These are phyloP conservation scores for Tothia fuscella DNA, from an alignment of 2,329 filamentous ascomycete genomes.

Conservation along the genomic window DNA sequence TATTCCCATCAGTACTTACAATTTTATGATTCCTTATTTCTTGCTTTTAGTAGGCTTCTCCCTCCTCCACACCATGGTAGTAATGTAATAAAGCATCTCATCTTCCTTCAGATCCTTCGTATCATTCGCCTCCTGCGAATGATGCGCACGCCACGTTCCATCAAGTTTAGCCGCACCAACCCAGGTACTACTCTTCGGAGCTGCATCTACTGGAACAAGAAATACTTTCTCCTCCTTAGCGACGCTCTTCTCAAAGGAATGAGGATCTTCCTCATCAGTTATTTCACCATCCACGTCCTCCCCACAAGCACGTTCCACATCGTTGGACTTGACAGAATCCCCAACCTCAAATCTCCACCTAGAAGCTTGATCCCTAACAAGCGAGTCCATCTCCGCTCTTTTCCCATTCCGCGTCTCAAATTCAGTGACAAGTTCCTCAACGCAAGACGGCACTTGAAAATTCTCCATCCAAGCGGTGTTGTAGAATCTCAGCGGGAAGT, in stretches of 20 bases:
- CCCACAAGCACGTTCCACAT: too few relatives aligned
- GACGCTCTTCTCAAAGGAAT: too few relatives aligned
- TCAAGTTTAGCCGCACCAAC: background rate
- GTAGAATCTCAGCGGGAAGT: background rate
- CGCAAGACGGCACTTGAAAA: background rate
- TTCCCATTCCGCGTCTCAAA: constrained; percentile 3
- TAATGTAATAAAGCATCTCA: constrained; percentile 2
- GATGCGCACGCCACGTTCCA: background rate
- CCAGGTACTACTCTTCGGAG: background rate
- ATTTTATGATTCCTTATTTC: too few relatives aligned
- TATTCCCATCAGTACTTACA: too few relatives aligned
- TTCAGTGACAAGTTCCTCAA: background rate
- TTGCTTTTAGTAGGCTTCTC: too few relatives aligned
- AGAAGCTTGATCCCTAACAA: background rate
- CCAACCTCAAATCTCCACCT: background rate
- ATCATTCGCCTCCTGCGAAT: background rate
- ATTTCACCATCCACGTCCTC: too few relatives aligned
- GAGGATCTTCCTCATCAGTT: background rate
- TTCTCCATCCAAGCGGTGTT: background rate
- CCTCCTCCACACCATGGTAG: background rate
- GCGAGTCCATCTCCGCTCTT: constrained; percentile 1
- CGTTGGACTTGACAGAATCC: too few relatives aligned
- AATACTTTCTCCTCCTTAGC: too few relatives aligned
- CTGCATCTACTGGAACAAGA: background rate
- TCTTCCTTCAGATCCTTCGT: background rate